Percentiles rank a stretch among this genome's conserved stretches.
phyloP scores from a whole-genome alignment of 768 basidiomycete genomes.

The Trametes cingulata region DNA sequence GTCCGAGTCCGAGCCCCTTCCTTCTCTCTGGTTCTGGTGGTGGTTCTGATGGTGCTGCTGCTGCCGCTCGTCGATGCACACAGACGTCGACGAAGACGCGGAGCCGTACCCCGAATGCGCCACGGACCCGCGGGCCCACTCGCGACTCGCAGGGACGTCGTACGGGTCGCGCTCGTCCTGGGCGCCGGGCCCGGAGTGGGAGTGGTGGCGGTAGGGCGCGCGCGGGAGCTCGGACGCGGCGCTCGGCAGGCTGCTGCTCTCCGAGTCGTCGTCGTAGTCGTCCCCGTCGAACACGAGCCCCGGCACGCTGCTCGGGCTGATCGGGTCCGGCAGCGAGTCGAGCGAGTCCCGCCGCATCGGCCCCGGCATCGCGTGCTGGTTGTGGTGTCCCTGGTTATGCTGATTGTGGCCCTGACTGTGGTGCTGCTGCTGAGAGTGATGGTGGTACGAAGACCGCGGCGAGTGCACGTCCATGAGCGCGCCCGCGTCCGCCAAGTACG shows the following conservation, averaged over 20 bases:
- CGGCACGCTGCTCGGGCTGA: conserved; percentile 30
- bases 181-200: no score
- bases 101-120: neutral
- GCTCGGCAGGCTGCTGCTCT: conserved; percentile 31
- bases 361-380: no score
- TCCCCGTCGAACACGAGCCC: conserved; percentile 31
- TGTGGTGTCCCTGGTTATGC: no score
- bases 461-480: conserved; percentile 23
- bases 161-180: no score
- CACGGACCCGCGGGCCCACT: conserved; percentile 6
- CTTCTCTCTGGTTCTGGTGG: no score
- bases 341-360: conserved; percentile 24
- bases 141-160: neutral
- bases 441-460: conserved; percentile 18
- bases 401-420: neutral
- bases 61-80: conserved; percentile 1
- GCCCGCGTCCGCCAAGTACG: conserved; percentile 5
- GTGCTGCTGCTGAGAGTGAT: no score
- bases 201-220: conserved; percentile 22
- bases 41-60: no score
- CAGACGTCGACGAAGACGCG: neutral
- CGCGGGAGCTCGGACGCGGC: conserved; percentile 30
- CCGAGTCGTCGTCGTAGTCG: conserved; percentile 34
- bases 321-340: conserved; percentile 29
- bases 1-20: conserved; percentile 4